These are phyloP conservation scores for Eucalyptus curtisii DNA, from an alignment of 345 rosid species.

Conservation along the genomic window DNA sequence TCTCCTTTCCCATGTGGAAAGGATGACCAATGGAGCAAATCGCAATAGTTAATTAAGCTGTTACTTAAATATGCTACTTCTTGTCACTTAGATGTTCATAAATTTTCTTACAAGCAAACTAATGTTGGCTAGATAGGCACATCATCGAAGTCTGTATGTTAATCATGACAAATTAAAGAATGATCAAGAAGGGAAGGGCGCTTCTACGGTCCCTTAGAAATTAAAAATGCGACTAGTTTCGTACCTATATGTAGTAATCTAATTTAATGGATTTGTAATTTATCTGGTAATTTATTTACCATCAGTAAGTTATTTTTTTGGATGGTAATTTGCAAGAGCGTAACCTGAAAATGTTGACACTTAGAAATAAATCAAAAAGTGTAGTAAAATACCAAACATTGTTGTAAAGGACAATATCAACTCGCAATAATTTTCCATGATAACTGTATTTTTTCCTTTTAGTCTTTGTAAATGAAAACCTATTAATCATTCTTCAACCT, in stretches of 20 bases:
- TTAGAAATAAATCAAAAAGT: not conserved
- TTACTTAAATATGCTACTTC: not conserved
- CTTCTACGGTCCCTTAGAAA: not conserved
- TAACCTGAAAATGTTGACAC: not conserved
- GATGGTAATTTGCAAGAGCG: not conserved
- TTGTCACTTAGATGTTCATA: not conserved
- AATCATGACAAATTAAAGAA: not conserved
- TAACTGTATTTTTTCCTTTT: not conserved
- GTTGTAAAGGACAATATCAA: not conserved
- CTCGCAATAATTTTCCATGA: not conserved
- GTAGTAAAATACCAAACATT: not conserved
- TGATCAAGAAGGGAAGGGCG: not conserved
- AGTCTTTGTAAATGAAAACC: not conserved
- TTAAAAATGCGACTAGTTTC: not conserved
- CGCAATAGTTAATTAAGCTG: not conserved
- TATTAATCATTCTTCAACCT: not conserved
- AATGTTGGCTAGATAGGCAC: not conserved
- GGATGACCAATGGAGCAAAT: too few species aligned
- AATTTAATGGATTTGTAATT: not conserved
- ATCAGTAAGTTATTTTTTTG: not conserved
- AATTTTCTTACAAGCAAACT: not conserved
- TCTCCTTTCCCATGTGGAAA: too few species aligned
- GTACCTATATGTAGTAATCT: not conserved
- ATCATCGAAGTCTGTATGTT: not conserved
- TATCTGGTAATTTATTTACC: not conserved